Conservation (phyloP, 2,329 filamentous ascomycete species). For the Colletotrichum karsti region DNA sequence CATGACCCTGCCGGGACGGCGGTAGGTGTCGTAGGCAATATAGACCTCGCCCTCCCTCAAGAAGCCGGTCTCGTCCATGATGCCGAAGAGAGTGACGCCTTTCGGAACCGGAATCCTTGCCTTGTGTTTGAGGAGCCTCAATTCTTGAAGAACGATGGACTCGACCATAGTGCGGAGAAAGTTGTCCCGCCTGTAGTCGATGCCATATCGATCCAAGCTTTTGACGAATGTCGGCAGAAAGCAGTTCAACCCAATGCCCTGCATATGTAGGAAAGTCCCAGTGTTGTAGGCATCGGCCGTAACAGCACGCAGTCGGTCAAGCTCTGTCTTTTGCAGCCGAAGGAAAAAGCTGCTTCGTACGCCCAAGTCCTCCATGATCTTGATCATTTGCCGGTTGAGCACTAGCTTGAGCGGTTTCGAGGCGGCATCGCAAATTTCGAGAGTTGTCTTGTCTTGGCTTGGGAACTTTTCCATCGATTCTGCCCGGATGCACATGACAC, state of each 20-base stretch:
- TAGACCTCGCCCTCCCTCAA: constrained; percentile 75
- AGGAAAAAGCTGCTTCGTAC: constrained; percentile 68
- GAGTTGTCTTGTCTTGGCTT: constrained; percentile 58
- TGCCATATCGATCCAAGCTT: constrained; percentile 61
- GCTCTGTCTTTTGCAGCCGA: constrained; percentile 68
- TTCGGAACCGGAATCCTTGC: constrained; percentile 76
- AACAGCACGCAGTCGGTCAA: constrained; percentile 67
- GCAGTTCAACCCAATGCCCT: constrained; percentile 68
- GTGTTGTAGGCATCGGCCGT: constrained; percentile 69
- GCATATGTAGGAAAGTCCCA: constrained; percentile 69
- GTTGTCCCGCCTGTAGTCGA: constrained; percentile 72
- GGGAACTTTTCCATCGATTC: constrained; percentile 84
- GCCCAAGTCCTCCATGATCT: constrained; percentile 83
- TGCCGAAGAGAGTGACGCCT: constrained; percentile 81
- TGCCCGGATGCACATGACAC: constrained; percentile 67
- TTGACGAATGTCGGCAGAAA: constrained; percentile 70
- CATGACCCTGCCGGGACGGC: constrained; percentile 10
- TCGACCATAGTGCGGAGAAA: constrained; percentile 80
- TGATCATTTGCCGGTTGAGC: constrained; percentile 84
- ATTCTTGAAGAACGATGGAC: constrained; percentile 72
- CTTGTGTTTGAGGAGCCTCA: constrained; percentile 81
- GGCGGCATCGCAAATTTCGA: constrained; percentile 78
- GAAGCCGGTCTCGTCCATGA: constrained; percentile 83
- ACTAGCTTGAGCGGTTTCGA: constrained; percentile 73
- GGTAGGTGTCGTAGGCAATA: constrained; percentile 54